Evolutionary conservation across 2,329 filamentous ascomycete species (phyloP).

Genomic region (Sporothrix phasma): DNA sequence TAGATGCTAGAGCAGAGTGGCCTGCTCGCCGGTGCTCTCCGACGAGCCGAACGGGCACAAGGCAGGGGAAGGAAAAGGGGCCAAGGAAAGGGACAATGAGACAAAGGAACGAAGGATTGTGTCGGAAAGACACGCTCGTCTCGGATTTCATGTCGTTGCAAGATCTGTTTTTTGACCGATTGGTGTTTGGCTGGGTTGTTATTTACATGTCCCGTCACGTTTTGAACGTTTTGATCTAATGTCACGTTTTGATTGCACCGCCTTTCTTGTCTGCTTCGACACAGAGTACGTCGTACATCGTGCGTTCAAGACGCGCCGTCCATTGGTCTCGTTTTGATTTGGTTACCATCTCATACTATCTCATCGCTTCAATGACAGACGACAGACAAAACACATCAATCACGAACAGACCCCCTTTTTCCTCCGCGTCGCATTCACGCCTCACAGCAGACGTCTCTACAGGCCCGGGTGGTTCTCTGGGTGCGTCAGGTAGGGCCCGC

Average conservation of each 20-base stretch:
- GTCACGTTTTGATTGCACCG: neutral
- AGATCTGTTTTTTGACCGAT: neutral
- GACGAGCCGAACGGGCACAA: no score
- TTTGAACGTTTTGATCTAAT: neutral
- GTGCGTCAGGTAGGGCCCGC: neutral
- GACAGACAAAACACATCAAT: no score
- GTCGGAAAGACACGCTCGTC: no score
- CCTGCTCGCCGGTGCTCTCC: no score
- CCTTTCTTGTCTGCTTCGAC: neutral
- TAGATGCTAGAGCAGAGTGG: no score
- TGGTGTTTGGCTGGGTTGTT: constrained; percentile 3
- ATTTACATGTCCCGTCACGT: neutral
- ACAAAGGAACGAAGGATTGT: no score
- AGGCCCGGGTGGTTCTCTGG: neutral
- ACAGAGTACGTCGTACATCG: neutral
- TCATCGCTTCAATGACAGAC: no score
- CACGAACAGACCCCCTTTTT: neutral
- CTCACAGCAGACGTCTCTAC: neutral
- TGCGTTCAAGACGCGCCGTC: no score
- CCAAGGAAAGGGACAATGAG: neutral
- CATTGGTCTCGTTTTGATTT: no score
- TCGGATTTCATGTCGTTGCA: neutral
- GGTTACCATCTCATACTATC: no score
- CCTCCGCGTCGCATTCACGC: neutral
- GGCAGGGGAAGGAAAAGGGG: neutral